Base-by-base conservation (phyloP, 1,139 yeast genomes). In the Suhomyces coccinellae region DNA sequence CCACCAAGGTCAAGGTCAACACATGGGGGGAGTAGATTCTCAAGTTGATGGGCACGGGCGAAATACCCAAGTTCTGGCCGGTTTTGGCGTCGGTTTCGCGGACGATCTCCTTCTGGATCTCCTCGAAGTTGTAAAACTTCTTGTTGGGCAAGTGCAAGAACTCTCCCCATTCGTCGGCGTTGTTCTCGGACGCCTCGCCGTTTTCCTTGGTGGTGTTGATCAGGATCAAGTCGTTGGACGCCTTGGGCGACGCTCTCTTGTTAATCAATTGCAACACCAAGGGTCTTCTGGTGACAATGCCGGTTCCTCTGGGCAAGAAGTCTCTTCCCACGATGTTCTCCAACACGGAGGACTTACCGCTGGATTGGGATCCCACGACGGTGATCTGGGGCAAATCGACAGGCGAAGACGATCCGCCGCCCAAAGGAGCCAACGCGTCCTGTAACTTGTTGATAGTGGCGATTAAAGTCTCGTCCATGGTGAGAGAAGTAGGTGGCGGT, bases 111-210 rank as follows among this genome's bases (percentile, higher is more conserved):
- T 80, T 73, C 65, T 98, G 81, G 59, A 93, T 91, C 52, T 90
- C 96, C 63, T 89, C 93, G 65, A 93, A 93, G 63, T 91, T 87
- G 71, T 73, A 85, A 66, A 89, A 85, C 65, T 87, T 87, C 72
- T 87, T 88, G 52, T 86, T 87, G 39, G 98, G 98, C 47, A 91
- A 66, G 65, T 93, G 99, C 55, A 93, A 79, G 65, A 93, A 93
- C 67, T 93, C 99, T 54, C 99, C 99, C 98, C 98, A 93, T 71
- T 93, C 99, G 53, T 88, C 95, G 40, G 79, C 80, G 61, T 90
- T 90, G 65, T 88, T 87, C 63, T 88, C 96, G 11, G 77, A 69
- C 40, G 71, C 67, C 41, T 72, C 71, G 24, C 82, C 82, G 49
- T 68, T 65, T 17, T 66, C 71, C 50, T 73, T 59, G 44, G 63